Conservation (phyloP, 1,284 basidiomycete genomes). For the Puccinia coronata region DNA sequence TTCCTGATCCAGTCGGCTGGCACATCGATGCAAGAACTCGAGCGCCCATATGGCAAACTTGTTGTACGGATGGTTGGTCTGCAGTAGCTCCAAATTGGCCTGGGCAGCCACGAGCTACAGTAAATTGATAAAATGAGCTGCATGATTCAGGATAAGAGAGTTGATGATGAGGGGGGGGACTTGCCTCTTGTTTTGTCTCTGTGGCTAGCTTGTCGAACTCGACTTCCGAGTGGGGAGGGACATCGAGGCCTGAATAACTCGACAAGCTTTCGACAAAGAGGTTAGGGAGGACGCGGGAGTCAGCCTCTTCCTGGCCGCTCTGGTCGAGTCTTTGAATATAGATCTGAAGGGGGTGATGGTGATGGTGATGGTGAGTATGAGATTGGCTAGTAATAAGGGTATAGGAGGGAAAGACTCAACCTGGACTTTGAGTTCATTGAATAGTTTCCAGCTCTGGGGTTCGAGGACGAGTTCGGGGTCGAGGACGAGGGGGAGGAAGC, state of each 20-base stretch:
- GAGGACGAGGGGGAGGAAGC: slow-evolving; percentile 35
- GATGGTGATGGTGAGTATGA: neutral
- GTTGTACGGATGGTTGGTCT: slow-evolving; percentile 27
- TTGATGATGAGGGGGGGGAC: neutral
- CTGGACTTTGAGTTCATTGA: slow-evolving; percentile 48
- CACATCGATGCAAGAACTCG: slow-evolving; percentile 31
- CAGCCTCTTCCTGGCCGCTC: slow-evolving; percentile 29
- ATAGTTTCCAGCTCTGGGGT: slow-evolving; percentile 40
- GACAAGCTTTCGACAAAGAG: slow-evolving; percentile 45
- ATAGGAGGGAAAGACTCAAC: slow-evolving; percentile 3
- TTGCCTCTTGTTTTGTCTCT: slow-evolving; percentile 25
- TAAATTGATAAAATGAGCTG: no score
- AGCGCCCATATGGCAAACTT: slow-evolving; percentile 36
- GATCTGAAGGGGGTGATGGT: slow-evolving; percentile 1
- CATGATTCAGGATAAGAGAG: neutral
- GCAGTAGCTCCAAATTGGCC: slow-evolving; percentile 19
- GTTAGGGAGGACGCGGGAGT: slow-evolving; percentile 35
- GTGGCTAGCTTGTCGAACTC: slow-evolving; percentile 29
- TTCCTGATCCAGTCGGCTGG: slow-evolving; percentile 17
- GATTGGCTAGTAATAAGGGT: neutral
- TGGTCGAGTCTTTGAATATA: slow-evolving; percentile 47
- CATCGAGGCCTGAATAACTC: slow-evolving; percentile 36
- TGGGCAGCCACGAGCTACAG: slow-evolving; percentile 26
- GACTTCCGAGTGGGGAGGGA: neutral
- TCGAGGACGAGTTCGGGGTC: slow-evolving; percentile 17